phyloP scores from a whole-genome alignment of 805 yeast genomes.

The Candida morakotiae region DNA sequence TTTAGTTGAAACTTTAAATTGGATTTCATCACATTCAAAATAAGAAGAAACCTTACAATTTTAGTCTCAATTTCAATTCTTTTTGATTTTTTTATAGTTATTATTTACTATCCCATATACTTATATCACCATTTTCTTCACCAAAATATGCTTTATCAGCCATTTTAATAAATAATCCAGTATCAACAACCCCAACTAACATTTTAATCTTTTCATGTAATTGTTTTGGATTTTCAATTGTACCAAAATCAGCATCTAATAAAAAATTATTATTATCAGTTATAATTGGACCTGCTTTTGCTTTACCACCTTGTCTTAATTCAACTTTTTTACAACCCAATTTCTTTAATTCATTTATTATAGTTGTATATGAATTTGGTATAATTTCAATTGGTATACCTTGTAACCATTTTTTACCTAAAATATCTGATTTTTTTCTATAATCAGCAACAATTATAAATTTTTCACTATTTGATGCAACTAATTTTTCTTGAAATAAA shows the following conservation, averaged over 20 bases:
- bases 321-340: constrained; percentile 63
- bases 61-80: neutral
- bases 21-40: constrained; percentile 63
- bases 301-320: constrained; percentile 81
- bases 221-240: constrained; percentile 44
- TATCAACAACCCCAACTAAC: constrained; percentile 92
- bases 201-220: constrained; percentile 67
- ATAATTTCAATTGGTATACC: constrained; percentile 97
- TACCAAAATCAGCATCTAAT: constrained; percentile 90
- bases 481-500: constrained; percentile 91
- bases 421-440: constrained; percentile 66
- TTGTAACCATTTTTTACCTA: constrained; percentile 81
- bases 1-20: constrained; percentile 77
- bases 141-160: constrained; percentile 88
- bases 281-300: constrained; percentile 95
- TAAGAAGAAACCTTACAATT: neutral
- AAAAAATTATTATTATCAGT: constrained; percentile 94
- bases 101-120: constrained; percentile 11
- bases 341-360: constrained; percentile 53
- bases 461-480: constrained; percentile 71
- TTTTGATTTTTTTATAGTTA: constrained; percentile 1
- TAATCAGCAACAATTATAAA: constrained; percentile 91
- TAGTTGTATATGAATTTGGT: constrained; percentile 80
- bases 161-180: constrained; percentile 78
- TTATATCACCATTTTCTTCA: constrained; percentile 62